Conservation (phyloP, 2,329 filamentous ascomycete genomes). For the Colletotrichum sp. region DNA sequence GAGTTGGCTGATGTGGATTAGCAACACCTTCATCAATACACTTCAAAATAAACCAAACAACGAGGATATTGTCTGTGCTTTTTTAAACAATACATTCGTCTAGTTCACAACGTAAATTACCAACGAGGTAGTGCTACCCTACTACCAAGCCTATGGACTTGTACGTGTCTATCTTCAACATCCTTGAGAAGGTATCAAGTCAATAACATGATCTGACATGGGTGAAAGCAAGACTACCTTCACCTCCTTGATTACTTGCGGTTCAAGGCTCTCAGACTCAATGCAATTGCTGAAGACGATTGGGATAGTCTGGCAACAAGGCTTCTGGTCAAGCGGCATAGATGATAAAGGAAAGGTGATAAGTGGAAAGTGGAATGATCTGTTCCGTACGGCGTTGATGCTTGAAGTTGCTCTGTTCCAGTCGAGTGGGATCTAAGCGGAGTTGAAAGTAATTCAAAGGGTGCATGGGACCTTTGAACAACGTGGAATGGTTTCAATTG, state of each 20-base stretch:
- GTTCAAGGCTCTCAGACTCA: neutral
- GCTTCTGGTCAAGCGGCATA: neutral
- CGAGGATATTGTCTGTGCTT: neutral
- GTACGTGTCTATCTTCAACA: neutral
- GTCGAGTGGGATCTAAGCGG: neutral
- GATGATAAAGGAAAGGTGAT: neutral
- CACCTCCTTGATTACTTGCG: neutral
- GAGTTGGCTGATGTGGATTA: neutral
- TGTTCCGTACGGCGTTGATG: neutral
- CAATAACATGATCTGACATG: neutral
- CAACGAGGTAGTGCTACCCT: neutral
- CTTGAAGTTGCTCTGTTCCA: neutral
- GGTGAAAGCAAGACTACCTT: neutral
- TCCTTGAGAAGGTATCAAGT: neutral
- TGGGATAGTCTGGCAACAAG: neutral
- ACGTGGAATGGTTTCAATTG: neutral
- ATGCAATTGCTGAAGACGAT: neutral
- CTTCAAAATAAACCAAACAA: neutral
- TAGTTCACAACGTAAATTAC: too few relatives aligned
- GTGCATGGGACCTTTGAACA: neutral
- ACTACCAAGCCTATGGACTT: neutral
- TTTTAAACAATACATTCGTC: neutral
- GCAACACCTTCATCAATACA: neutral
- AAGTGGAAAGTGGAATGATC: neutral
- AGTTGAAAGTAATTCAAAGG: neutral